Percentiles rank a stretch among this genome's conserved stretches.
phyloP scores from a whole-genome alignment of 78 protist genomes.

The Pirum gemmata region DNA sequence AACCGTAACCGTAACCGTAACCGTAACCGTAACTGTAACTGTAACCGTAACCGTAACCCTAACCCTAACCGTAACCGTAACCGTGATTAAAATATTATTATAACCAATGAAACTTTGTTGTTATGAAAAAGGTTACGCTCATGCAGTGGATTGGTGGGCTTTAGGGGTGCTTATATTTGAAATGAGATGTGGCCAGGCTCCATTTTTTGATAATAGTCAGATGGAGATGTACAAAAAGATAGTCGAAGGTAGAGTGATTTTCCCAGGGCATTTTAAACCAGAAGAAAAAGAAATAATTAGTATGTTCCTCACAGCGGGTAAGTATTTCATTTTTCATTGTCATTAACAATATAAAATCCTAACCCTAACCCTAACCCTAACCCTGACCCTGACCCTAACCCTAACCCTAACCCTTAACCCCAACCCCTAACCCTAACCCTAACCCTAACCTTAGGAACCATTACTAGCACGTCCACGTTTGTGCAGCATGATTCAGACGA shows the following conservation, averaged over 20 bases:
- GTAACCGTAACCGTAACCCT: too few relatives aligned
- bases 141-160: conserved; percentile 65
- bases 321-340: neutral
- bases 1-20: too few relatives aligned
- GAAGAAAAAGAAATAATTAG: too few relatives aligned
- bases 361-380: neutral
- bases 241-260: conserved; percentile 64
- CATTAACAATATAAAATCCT: too few relatives aligned
- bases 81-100: too few relatives aligned
- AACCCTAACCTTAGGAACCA: too few relatives aligned
- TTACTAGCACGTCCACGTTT: neutral
- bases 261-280: conserved; percentile 73
- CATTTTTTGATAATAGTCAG: conserved; percentile 82
- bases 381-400: too few relatives aligned
- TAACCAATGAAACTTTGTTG: conserved; percentile 95
- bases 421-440: neutral
- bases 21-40: too few relatives aligned
- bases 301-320: too few relatives aligned
- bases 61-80: too few relatives aligned
- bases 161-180: conserved; percentile 50
- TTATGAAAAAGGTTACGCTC: conserved; percentile 71
- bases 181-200: conserved; percentile 57
- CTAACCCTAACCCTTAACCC: neutral
- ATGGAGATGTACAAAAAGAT: conserved; percentile 78
- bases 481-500: neutral